These are phyloP conservation scores for Rhodosporidiobolus sp. DNA, from an alignment of 768 basidiomycete genomes.

Conservation along the genomic window DNA sequence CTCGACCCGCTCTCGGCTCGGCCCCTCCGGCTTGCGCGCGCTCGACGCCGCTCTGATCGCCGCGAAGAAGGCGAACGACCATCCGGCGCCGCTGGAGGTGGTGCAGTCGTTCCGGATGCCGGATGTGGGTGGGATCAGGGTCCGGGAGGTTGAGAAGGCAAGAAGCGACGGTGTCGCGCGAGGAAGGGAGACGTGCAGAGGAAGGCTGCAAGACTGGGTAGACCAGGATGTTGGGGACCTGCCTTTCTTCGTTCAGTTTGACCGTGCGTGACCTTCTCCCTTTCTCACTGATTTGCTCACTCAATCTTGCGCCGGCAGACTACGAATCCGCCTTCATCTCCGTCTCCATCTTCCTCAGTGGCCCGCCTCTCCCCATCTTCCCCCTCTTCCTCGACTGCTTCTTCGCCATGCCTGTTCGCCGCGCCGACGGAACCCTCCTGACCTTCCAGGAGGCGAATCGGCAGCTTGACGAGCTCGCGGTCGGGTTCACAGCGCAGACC, in stretches of 20 bases:
- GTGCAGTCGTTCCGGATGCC: conserved; percentile 81
- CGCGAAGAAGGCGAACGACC: conserved; percentile 79
- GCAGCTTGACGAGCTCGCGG: conserved; percentile 80
- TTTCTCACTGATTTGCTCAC: not conserved
- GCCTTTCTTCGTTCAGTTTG: conserved; percentile 88
- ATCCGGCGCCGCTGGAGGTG: conserved; percentile 73
- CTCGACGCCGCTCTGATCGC: conserved; percentile 64
- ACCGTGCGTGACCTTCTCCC: conserved; percentile 50
- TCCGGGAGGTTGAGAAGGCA: conserved; percentile 70
- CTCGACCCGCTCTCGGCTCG: conserved; percentile 65
- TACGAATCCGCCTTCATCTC: conserved; percentile 83
- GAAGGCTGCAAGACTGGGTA: conserved; percentile 61
- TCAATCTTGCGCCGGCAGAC: conserved; percentile 10
- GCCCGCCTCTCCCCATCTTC: conserved; percentile 68
- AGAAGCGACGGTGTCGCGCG: conserved; percentile 60
- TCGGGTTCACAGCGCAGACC: conserved; percentile 65
- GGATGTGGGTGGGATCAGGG: conserved; percentile 77
- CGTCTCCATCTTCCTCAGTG: conserved; percentile 72
- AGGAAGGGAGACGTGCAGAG: conserved; percentile 19
- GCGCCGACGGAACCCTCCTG: conserved; percentile 63
- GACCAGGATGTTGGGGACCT: conserved; percentile 63
- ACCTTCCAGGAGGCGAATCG: conserved; percentile 84
- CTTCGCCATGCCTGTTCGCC: conserved; percentile 77
- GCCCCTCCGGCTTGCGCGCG: conserved; percentile 70
- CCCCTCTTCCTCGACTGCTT: conserved; percentile 73